Base-by-base conservation (phyloP, 768 basidiomycete species). In the Mrakia hoshinonis region DNA sequence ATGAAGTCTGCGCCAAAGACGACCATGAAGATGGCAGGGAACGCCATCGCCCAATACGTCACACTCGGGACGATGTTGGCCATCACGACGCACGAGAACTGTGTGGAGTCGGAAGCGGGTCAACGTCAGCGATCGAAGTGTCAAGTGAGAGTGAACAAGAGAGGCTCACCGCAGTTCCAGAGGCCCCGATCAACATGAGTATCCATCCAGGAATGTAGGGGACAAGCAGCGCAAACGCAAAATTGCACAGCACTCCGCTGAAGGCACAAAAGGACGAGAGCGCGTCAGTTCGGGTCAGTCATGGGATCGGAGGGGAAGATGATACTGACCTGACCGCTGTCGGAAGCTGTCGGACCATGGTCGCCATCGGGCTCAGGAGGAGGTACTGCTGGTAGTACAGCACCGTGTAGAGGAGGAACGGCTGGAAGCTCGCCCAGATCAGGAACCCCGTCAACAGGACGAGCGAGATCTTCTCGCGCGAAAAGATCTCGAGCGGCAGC, bases 401-500 rank as follows among this genome's bases (percentile, higher is more conserved):
- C 3, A 38, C 51, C 1, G 75, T 73, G 47, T 76, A 76, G 47
- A 74, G 75, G 29, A 76, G 68, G 0, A 76, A 39, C 7, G 76
- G 70, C 73, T 76, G 51, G 63, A 79, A 79, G 11, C 75, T 72
- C 69, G 74, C 73, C 75, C 77, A 78, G 13, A 73, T 72, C 26
- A 75, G 39, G 61, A 76, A 78, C 2, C 76, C 76, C n/a, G 77
- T 75, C 20, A 74, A 48, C 47, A 78, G 77, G 12, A 77, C 71
- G 3, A 76, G 67, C 1, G 78, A 74, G 12, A 80, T 62, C 61
- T 73, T 68, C 0, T 76, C 79, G 31, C 78, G 63, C 0, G 77
- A 78, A 74, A 76, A 80, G 12, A 80, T 74, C 54, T 75, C 73
- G 13, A 79, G 73, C 9, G 77, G 67, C 76, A 79, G 77, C 18